Evolutionary conservation across 768 basidiomycete genomes (phyloP).

Genomic region (Mycena vulgaris): DNA sequence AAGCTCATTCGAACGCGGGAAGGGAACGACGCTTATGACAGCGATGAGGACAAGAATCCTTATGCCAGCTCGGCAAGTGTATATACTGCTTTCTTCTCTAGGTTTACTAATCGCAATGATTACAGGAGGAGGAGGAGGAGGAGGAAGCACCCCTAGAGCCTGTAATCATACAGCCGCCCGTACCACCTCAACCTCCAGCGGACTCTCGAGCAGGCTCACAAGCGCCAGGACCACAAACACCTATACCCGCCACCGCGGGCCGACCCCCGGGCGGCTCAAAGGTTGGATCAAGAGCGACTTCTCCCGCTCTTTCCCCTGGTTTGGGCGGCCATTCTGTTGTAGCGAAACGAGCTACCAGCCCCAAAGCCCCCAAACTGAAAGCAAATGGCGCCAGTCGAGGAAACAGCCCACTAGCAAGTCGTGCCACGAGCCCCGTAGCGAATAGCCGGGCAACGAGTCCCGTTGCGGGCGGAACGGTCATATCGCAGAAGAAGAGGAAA

Average conservation of each 20-base stretch:
- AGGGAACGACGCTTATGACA: constrained; percentile 86
- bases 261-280: constrained; percentile 63
- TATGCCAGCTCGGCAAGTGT: constrained; percentile 81
- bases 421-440: constrained; percentile 65
- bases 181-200: constrained; percentile 62
- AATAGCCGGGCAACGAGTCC: constrained; percentile 64
- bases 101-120: constrained; percentile 57
- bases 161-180: constrained; percentile 60
- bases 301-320: constrained; percentile 63
- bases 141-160: constrained; percentile 60
- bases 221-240: constrained; percentile 54
- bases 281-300: constrained; percentile 71
- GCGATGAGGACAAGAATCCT: constrained; percentile 88
- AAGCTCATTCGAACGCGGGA: constrained; percentile 90
- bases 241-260: constrained; percentile 45
- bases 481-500: constrained; percentile 55
- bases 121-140: constrained; percentile 82
- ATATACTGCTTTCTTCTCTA: background rate
- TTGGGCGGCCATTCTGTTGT: constrained; percentile 85
- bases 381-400: constrained; percentile 64
- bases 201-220: constrained; percentile 64
- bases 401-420: constrained; percentile 74
- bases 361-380: constrained; percentile 77
- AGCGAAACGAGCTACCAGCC: constrained; percentile 89
- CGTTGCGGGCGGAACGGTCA: constrained; percentile 45